A percentile compares a stretch with the other conserved stretches of the same genome.
These are phyloP conservation scores for Biscogniauxia marginata DNA, from an alignment of 2,329 filamentous ascomycete species.

Conservation along the genomic window DNA sequence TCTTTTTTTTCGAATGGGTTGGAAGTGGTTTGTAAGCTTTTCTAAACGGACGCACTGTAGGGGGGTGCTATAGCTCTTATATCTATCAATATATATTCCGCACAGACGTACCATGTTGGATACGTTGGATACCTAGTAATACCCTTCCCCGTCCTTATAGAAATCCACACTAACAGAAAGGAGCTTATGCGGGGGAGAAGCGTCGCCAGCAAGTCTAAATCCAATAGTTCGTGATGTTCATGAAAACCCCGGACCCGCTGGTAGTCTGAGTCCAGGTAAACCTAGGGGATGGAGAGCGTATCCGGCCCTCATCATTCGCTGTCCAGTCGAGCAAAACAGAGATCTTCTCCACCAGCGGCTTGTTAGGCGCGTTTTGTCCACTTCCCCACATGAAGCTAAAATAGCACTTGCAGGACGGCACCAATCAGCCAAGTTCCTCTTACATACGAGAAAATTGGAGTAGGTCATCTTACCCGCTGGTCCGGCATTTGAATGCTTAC, in stretches of 20 bases:
- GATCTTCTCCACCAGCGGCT: not conserved
- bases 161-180: not conserved
- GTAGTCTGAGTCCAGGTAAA: not conserved
- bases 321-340: not conserved
- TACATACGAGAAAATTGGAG: not conserved
- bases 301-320: not conserved
- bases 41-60: not conserved
- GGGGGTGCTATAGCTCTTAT: not conserved
- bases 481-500: not conserved
- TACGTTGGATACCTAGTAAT: no score
- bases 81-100: not conserved
- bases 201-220: no score
- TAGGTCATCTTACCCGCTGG: not conserved
- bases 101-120: not conserved
- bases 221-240: not conserved
- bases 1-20: no score
- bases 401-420: not conserved
- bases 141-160: no score
- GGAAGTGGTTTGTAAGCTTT: no score
- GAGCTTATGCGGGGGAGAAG: not conserved
- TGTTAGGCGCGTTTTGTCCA: not conserved
- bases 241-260: not conserved
- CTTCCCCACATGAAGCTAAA: not conserved
- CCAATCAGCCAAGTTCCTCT: not conserved
- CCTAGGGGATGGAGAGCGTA: not conserved